phyloP scores from a whole-genome alignment of 2,329 filamentous ascomycete species.

The Pleomassaria siparia region DNA sequence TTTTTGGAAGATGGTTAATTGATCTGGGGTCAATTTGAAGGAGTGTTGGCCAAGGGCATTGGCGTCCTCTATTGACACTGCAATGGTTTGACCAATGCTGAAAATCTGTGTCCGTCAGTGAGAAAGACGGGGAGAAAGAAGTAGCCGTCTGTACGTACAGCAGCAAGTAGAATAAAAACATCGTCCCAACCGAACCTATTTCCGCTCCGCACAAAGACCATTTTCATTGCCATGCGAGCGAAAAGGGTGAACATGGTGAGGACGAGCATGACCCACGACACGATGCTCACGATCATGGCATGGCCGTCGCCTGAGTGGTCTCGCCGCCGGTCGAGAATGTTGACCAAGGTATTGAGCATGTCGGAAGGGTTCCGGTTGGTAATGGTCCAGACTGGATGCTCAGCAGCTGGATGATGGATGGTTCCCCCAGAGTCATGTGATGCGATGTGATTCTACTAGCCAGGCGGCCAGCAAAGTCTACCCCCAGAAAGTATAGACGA shows the following conservation, averaged over 20 bases:
- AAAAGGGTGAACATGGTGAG: conserved; percentile 22
- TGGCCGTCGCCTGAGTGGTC: conserved; percentile 9
- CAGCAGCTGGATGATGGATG: conserved; percentile 5
- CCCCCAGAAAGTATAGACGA: too few relatives aligned
- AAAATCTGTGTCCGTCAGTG: conserved; percentile 21
- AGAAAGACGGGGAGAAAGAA: background rate
- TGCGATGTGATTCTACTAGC: conserved; percentile 17
- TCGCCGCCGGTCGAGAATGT: conserved; percentile 14
- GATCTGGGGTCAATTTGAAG: conserved; percentile 6
- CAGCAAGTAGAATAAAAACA: conserved; percentile 26
- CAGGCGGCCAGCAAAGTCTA: conserved; percentile 23
- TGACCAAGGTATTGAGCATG: conserved; percentile 14
- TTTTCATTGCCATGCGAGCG: conserved; percentile 28
- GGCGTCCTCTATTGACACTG: conserved; percentile 26
- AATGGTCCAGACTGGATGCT: conserved; percentile 9
- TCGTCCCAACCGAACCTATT: conserved; percentile 24
- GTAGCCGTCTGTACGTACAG: conserved; percentile 26
- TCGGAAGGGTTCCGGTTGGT: conserved; percentile 4
- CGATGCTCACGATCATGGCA: conserved; percentile 20
- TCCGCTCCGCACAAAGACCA: conserved; percentile 20
- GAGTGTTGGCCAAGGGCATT: conserved; percentile 21
- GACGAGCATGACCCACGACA: conserved; percentile 31
- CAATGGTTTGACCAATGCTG: conserved; percentile 30
- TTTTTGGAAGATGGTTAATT: conserved; percentile 23
- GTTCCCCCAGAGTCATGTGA: conserved; percentile 20